phyloP scores from a whole-genome alignment of 2,329 filamentous ascomycete species.

The Xylariales sp. region DNA sequence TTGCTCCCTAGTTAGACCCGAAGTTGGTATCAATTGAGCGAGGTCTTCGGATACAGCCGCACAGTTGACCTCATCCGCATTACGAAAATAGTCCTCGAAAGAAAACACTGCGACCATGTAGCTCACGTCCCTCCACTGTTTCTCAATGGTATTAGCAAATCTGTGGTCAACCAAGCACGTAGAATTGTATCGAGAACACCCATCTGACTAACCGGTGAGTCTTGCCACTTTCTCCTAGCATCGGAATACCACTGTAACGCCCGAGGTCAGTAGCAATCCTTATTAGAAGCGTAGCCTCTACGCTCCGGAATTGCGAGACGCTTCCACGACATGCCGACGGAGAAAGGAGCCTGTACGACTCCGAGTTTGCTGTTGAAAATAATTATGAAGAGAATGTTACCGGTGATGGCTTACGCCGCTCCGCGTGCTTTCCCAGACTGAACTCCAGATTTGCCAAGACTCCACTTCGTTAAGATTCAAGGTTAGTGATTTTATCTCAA shows the following conservation, averaged over 20 bases:
- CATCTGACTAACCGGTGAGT: slow-evolving; percentile 9
- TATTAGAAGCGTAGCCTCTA: not conserved
- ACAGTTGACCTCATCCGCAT: not conserved
- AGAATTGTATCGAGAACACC: no score
- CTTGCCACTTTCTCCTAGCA: not conserved
- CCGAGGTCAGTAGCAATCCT: not conserved
- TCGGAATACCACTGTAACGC: not conserved
- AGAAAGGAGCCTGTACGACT: not conserved
- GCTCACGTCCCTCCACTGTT: not conserved
- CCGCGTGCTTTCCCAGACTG: not conserved
- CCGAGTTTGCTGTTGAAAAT: not conserved
- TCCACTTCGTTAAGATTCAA: slow-evolving; percentile 5
- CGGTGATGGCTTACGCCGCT: not conserved
- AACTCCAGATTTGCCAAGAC: slow-evolving; percentile 12
- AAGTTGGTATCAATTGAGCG: not conserved
- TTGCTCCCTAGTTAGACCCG: no score
- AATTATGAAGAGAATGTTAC: not conserved
- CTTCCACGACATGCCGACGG: not conserved
- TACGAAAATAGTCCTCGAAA: not conserved
- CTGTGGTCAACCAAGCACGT: no score
- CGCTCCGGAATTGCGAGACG: not conserved
- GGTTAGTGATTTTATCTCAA: not conserved
- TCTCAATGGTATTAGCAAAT: not conserved
- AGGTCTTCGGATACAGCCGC: not conserved
- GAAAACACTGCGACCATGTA: no score